These are phyloP conservation scores for Achaetomiella virescens DNA, from an alignment of 495 filamentous ascomycete species.

Conservation along the genomic window DNA sequence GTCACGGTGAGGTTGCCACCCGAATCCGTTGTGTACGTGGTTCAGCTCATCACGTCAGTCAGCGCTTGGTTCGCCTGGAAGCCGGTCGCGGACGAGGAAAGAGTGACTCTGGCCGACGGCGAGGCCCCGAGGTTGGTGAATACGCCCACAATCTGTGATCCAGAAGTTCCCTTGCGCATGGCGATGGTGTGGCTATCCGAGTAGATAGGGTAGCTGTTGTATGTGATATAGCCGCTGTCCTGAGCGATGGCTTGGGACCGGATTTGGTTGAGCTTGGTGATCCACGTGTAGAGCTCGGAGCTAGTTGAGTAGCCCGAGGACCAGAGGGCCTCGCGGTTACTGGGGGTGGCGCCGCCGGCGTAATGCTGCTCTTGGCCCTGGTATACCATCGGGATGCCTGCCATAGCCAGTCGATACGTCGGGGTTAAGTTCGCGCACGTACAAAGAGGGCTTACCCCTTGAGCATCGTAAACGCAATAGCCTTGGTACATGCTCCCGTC, in stretches of 20 bases:
- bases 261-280: slow-evolving; percentile 48
- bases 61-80: slow-evolving; percentile 35
- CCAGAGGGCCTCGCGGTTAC: slow-evolving; percentile 74
- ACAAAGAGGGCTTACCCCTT: slow-evolving; percentile 29
- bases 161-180: slow-evolving; percentile 56
- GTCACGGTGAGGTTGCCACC: slow-evolving; percentile 40
- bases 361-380: slow-evolving; percentile 70
- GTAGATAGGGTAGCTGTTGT: slow-evolving; percentile 51
- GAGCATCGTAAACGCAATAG: slow-evolving; percentile 65
- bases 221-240: slow-evolving; percentile 44
- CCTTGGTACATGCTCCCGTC: too few species aligned
- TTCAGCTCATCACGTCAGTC: slow-evolving; percentile 49
- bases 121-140: slow-evolving; percentile 55
- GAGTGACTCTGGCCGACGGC: slow-evolving; percentile 39
- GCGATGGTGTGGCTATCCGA: slow-evolving; percentile 52
- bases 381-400: slow-evolving; percentile 39
- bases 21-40: slow-evolving; percentile 35
- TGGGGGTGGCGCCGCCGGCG: slow-evolving; percentile 50
- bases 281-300: slow-evolving; percentile 54
- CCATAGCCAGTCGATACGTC: slow-evolving; percentile 28
- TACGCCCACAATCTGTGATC: slow-evolving; percentile 52
- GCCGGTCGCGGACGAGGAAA: slow-evolving; percentile 36
- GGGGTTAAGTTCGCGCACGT: not conserved
- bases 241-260: slow-evolving; percentile 49
- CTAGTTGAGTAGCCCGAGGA: slow-evolving; percentile 54